A percentile compares a stretch with the other conserved stretches of the same genome.
These are phyloP conservation scores for Pythium dissotocum DNA, from an alignment of 352 stramenopile genomes.

Conservation along the genomic window DNA sequence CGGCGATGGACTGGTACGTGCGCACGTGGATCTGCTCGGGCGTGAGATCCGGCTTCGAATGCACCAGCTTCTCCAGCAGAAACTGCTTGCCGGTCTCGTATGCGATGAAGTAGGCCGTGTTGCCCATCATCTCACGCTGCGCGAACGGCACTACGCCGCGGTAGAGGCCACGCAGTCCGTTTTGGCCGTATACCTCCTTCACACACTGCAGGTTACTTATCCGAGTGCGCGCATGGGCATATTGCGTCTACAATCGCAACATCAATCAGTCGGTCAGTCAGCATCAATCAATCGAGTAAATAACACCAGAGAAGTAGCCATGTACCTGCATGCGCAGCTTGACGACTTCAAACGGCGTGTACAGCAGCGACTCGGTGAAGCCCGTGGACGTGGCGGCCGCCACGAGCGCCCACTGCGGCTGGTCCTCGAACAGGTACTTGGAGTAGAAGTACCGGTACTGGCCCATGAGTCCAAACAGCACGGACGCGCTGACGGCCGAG, in stretches of 20 bases:
- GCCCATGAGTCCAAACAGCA: constrained; percentile 51
- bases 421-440: constrained; percentile 37
- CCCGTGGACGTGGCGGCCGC: constrained; percentile 38
- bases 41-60: constrained; percentile 36
- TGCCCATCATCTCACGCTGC: constrained; percentile 81
- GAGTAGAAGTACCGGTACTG: constrained; percentile 49
- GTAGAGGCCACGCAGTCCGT: constrained; percentile 71
- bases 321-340: constrained; percentile 47
- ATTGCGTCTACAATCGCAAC: constrained; percentile 43
- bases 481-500: constrained; percentile 42
- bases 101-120: constrained; percentile 83
- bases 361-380: constrained; percentile 41
- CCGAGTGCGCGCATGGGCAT: constrained; percentile 47
- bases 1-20: constrained; percentile 74
- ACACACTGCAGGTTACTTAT: constrained; percentile 79
- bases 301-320: neutral
- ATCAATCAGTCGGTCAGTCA: neutral
- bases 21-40: constrained; percentile 58
- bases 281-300: neutral
- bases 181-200: constrained; percentile 59
- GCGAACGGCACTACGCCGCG: constrained; percentile 65
- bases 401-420: constrained; percentile 30
- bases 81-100: constrained; percentile 74
- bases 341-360: constrained; percentile 49
- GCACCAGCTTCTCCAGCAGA: constrained; percentile 60